Evolutionary conservation across 176 grass and related monocot species (phyloP).

Genomic region (Tillandsia leiboldiana): DNA sequence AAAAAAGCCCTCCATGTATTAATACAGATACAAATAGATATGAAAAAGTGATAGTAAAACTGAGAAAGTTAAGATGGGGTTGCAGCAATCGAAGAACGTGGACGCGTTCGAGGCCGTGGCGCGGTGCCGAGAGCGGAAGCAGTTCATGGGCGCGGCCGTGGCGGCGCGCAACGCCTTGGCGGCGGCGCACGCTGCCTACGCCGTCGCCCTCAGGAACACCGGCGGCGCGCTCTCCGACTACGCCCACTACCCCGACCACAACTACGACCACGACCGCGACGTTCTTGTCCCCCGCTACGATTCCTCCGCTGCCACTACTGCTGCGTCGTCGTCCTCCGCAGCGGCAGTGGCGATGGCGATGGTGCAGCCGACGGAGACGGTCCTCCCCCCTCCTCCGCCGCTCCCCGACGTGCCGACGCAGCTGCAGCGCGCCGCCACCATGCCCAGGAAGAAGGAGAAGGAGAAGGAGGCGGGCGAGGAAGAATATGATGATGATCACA

Average conservation of each 20-base stretch:
- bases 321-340: constrained; percentile 26
- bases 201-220: constrained; percentile 62
- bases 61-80: constrained; percentile 44
- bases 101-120: constrained; percentile 59
- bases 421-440: constrained; percentile 65
- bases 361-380: constrained; percentile 16
- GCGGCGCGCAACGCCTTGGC: constrained; percentile 71
- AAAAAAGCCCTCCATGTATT: not conserved
- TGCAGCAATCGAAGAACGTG: constrained; percentile 82
- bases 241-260: constrained; percentile 42
- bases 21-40: not conserved
- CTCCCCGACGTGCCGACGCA: constrained; percentile 21
- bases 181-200: constrained; percentile 71
- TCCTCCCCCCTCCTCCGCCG: constrained; percentile 45
- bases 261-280: constrained; percentile 15
- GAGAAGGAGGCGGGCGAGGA: too few relatives aligned
- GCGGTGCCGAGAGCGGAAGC: constrained; percentile 69
- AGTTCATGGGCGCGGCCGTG: constrained; percentile 45
- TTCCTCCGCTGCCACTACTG: constrained; percentile 12
- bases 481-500: too few relatives aligned
- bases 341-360: constrained; percentile 1
- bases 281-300: not conserved
- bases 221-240: constrained; percentile 76
- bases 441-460: constrained; percentile 33
- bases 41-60: not conserved